Evolutionary conservation across 495 filamentous ascomycete species (phyloP).

Genomic region (Penicillium nucicola): DNA sequence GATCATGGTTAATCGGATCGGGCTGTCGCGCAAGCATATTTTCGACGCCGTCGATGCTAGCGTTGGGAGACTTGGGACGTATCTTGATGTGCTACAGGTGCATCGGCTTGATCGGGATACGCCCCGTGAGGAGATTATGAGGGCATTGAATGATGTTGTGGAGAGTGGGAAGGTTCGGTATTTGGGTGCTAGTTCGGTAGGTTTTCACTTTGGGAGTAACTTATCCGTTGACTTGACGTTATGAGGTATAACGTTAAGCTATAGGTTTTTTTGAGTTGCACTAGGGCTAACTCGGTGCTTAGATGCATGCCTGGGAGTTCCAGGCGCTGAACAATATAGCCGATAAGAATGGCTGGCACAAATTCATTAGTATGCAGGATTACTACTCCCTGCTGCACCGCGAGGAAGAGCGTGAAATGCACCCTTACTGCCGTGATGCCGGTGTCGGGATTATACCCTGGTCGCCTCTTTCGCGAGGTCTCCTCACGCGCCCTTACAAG

Average conservation of each 20-base stretch:
- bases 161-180: conserved; percentile 57
- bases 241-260: no score
- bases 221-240: no score
- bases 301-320: conserved; percentile 60
- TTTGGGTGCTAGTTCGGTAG: conserved; percentile 41
- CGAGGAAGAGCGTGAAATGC: conserved; percentile 62
- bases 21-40: conserved; percentile 56
- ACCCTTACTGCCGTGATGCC: conserved; percentile 65
- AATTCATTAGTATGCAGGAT: conserved; percentile 61
- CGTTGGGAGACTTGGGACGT: conserved; percentile 54
- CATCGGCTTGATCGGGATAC: conserved; percentile 55
- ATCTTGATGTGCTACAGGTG: conserved; percentile 61
- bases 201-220: no score
- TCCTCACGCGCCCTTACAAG: conserved; percentile 49
- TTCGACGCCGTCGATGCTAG: conserved; percentile 57
- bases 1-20: conserved; percentile 46
- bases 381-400: conserved; percentile 57
- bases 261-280: no score
- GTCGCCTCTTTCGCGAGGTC: conserved; percentile 58
- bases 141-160: conserved; percentile 56
- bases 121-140: conserved; percentile 61
- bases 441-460: conserved; percentile 70
- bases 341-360: conserved; percentile 52
- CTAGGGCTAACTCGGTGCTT: neutral
- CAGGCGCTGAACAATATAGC: conserved; percentile 55